These are phyloP conservation scores for Collybiopsis confluens DNA, from an alignment of 768 basidiomycete genomes.

Conservation along the genomic window DNA sequence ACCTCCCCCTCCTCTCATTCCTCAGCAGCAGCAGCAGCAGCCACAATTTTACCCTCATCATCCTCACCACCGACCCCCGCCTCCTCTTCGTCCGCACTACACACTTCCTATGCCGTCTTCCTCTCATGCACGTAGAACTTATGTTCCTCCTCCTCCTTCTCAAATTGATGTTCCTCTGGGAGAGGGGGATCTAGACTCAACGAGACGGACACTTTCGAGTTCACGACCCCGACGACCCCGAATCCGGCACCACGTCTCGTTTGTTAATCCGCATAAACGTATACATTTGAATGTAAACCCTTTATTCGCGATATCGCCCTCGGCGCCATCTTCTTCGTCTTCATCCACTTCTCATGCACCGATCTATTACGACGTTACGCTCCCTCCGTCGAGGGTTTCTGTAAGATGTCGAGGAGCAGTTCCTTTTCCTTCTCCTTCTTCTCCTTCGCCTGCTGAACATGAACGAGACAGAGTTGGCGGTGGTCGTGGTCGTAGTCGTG, in stretches of 20 bases:
- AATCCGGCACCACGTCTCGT: not conserved
- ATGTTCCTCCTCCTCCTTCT: not conserved
- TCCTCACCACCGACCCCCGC: conserved; percentile 10
- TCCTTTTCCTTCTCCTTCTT: too few species aligned
- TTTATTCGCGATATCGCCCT: not conserved
- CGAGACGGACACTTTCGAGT: conserved; percentile 14
- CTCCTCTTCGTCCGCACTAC: conserved; percentile 10
- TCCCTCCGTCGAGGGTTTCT: not conserved
- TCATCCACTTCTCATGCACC: not conserved
- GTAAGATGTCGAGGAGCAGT: not conserved
- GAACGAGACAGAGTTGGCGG: too few species aligned
- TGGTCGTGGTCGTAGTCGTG: too few species aligned
- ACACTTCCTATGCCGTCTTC: not conserved
- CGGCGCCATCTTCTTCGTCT: not conserved
- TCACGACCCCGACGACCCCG: conserved; percentile 11
- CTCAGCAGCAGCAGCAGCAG: too few species aligned
- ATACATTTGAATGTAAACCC: not conserved
- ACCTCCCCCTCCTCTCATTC: not conserved
- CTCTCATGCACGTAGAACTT: not conserved
- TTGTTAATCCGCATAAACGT: not conserved
- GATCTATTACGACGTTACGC: not conserved
- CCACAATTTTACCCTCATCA: not conserved
- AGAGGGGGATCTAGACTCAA: too few species aligned
- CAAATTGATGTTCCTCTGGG: not conserved
- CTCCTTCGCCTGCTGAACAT: too few species aligned